Base-by-base conservation (phyloP, 108 stramenopile species). In the Skeletonema marinoi region DNA sequence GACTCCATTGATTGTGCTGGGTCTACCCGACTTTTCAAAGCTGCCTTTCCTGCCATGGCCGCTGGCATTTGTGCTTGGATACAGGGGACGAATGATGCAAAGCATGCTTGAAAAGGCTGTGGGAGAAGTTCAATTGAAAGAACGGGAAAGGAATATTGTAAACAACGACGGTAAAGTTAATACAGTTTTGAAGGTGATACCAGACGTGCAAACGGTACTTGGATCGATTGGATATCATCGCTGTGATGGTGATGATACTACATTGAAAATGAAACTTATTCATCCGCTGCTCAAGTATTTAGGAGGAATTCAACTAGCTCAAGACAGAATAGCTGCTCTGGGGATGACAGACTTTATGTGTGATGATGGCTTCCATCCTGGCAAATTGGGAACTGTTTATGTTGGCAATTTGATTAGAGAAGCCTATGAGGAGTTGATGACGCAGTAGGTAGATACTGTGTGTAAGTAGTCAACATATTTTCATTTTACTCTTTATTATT, bases 331-430 rank as follows among this genome's bases (percentile, higher is more conserved):
- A 36, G 29, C 44, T 30, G 51, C 60, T 6, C 62, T 77, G 0
- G 70, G 61, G n/a, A 77, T 77, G 31, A 38, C 63, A 2, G 76
- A 77, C 39, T 77, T 77, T 21, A 54, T 77, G 21, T 35, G 62
- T 33, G 61, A 63, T 32, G 76, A 77, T 65, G 76, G 76, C 7
- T 77, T 77, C 56, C 76, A 77, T 51, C 76, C 76, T 0, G 76
- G 70, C 1, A 46, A 33, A 17, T 33, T 69, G 31, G 75, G 75
- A 25, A 75, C 68, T n/a, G 48, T 32, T 6, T 70, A 61, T 33
- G 60, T 69, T 42, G 75, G 75, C 13, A 70, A 48, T 70, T 41
- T 75, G 11, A 69, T 75, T 3, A 36, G 58, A 60, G 41, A 70
- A 41, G 68, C 75, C 6, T 75, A 75, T 32, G 63, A 50, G 4